Percentiles rank a stretch among this genome's conserved stretches.
Conservation (phyloP, 2,329 filamentous ascomycete species). For the Diaporthe ilicicola region DNA sequence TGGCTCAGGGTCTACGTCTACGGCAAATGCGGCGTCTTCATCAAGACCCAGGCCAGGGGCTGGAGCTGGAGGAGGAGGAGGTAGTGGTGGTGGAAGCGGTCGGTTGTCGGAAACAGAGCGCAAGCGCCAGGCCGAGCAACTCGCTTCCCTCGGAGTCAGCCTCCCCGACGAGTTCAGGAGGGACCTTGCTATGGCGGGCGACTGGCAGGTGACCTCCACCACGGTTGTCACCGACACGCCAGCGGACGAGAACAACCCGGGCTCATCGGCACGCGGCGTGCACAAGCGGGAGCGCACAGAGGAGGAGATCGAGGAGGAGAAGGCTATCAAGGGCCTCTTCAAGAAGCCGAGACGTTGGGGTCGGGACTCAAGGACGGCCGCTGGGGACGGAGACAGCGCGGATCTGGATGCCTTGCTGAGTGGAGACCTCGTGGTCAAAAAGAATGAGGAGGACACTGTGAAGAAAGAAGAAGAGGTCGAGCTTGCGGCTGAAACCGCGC, state of each 20-base stretch:
- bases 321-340: conserved; percentile 65
- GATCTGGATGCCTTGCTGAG: conserved; percentile 71
- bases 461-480: conserved; percentile 40
- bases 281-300: conserved; percentile 70
- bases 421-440: conserved; percentile 43
- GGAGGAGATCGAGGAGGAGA: conserved; percentile 68
- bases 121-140: conserved; percentile 85
- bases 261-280: conserved; percentile 62
- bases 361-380: conserved; percentile 59
- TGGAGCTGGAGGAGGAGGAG: not conserved
- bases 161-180: conserved; percentile 81
- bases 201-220: conserved; percentile 81
- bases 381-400: conserved; percentile 52
- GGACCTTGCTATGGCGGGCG: conserved; percentile 87
- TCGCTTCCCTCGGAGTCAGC: conserved; percentile 86
- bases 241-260: conserved; percentile 49
- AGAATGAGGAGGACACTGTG: conserved; percentile 40
- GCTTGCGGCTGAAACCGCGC: conserved; percentile 39
- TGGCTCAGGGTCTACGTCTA: conserved; percentile 51
- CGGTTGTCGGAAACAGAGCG: conserved; percentile 68
- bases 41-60: not conserved
- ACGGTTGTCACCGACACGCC: conserved; percentile 58
- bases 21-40: conserved; percentile 44
- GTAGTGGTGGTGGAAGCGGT: not conserved
- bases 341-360: conserved; percentile 68